These are phyloP conservation scores for Exsudoporus frostii DNA, from an alignment of 768 basidiomycete species.

Conservation along the genomic window DNA sequence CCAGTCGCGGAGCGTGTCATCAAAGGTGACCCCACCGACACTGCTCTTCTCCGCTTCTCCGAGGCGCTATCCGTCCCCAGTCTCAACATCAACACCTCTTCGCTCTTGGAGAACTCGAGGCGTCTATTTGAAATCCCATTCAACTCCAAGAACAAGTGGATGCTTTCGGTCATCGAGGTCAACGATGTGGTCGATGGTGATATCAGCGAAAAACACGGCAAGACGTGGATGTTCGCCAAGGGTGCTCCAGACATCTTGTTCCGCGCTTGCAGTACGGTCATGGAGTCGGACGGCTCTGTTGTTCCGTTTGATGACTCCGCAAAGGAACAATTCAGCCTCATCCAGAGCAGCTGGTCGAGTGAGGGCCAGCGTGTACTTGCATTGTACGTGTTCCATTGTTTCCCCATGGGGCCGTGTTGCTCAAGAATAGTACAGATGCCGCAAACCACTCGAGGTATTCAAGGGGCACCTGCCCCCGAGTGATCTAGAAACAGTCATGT, in stretches of 20 bases:
- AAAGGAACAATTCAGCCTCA: slow-evolving; percentile 15
- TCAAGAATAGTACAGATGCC: slow-evolving; percentile 21
- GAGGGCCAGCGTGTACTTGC: slow-evolving; percentile 55
- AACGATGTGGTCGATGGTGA: slow-evolving; percentile 13
- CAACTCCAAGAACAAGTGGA: slow-evolving; percentile 57
- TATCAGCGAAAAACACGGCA: slow-evolving; percentile 4
- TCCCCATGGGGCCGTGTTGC: not conserved
- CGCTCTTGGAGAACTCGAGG: slow-evolving; percentile 19
- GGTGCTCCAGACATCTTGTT: slow-evolving; percentile 60
- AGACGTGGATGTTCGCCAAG: slow-evolving; percentile 44
- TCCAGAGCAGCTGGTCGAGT: slow-evolving; percentile 43
- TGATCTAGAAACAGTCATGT: slow-evolving; percentile 39
- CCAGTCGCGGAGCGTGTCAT: slow-evolving; percentile 34
- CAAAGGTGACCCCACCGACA: slow-evolving; percentile 52
- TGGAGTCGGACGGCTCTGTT: slow-evolving; percentile 34
- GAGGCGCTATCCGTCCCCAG: slow-evolving; percentile 30
- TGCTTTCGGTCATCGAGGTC: slow-evolving; percentile 43
- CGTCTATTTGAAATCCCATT: slow-evolving; percentile 40
- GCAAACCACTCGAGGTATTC: slow-evolving; percentile 29
- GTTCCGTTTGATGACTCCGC: slow-evolving; percentile 28
- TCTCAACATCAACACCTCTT: slow-evolving; percentile 21
- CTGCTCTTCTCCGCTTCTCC: slow-evolving; percentile 50
- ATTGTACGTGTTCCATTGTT: slow-evolving; percentile 24
- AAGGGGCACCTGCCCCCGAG: slow-evolving; percentile 25
- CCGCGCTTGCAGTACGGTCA: slow-evolving; percentile 35